These are phyloP conservation scores for Aspergillus nanangensis DNA, from an alignment of 495 filamentous ascomycete species.

Conservation along the genomic window DNA sequence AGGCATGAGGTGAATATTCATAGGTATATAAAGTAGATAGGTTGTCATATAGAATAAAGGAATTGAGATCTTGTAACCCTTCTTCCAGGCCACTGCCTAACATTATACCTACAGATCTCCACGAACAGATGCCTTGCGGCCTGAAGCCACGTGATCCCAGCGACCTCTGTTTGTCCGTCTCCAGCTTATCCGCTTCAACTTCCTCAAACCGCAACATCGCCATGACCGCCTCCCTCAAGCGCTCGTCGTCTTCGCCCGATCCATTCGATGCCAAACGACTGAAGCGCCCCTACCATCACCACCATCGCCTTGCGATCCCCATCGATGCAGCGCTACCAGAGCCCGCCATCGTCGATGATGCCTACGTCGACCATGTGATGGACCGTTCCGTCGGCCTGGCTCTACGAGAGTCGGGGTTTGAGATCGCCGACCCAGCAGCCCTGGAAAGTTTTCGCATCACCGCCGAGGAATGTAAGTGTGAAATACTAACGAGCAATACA, in stretches of 20 bases:
- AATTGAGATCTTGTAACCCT: too few relatives aligned
- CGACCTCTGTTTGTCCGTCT: constrained; percentile 7
- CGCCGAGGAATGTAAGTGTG: constrained; percentile 59
- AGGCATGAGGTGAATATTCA: too few relatives aligned
- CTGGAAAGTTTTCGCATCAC: constrained; percentile 53
- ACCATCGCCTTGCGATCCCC: constrained; percentile 34
- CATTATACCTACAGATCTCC: too few relatives aligned
- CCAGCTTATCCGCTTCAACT: not conserved
- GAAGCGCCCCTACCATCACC: constrained; percentile 44
- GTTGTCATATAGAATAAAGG: too few relatives aligned
- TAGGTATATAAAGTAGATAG: too few relatives aligned
- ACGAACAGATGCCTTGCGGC: constrained; percentile 9
- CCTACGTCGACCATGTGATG: constrained; percentile 48
- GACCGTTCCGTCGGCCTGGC: constrained; percentile 51
- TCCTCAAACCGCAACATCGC: constrained; percentile 10
- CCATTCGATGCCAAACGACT: constrained; percentile 32
- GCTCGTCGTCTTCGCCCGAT: constrained; percentile 32
- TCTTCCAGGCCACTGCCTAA: too few relatives aligned
- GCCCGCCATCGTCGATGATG: constrained; percentile 39
- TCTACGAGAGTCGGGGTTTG: constrained; percentile 53
- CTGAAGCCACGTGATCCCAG: constrained; percentile 6
- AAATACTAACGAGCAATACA: constrained; percentile 2
- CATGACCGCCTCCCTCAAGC: constrained; percentile 38
- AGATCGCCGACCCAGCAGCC: constrained; percentile 50
- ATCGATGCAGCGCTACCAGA: constrained; percentile 25